These are phyloP conservation scores for Pelargonium myrrhifolium DNA, from an alignment of 441 rosid genomes.

Conservation along the genomic window DNA sequence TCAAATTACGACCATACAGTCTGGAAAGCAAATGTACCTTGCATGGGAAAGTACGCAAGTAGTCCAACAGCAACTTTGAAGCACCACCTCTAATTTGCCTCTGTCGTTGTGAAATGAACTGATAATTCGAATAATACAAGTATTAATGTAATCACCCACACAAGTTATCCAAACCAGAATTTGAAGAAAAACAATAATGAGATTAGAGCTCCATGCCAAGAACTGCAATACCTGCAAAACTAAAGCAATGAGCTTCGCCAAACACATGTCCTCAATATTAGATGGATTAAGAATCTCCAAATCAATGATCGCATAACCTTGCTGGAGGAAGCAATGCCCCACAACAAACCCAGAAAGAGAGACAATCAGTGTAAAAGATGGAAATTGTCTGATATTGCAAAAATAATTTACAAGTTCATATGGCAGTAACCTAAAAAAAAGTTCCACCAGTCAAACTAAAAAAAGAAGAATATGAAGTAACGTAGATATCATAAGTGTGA, in stretches of 20 bases:
- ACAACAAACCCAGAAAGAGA: neutral
- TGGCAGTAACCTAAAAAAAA: too few relatives aligned
- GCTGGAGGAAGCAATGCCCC: slow-evolving; percentile 32
- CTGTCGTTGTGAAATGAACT: slow-evolving; percentile 87
- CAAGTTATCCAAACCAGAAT: neutral
- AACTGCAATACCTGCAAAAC: slow-evolving; percentile 59
- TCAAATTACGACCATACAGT: neutral
- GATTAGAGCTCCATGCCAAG: slow-evolving; percentile 6
- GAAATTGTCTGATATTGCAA: slow-evolving; percentile 4
- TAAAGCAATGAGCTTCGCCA: slow-evolving; percentile 55
- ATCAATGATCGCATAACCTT: slow-evolving; percentile 73
- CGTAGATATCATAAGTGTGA: slow-evolving; percentile 3
- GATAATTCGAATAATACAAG: slow-evolving; percentile 23
- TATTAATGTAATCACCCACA: slow-evolving; percentile 22
- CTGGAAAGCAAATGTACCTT: slow-evolving; percentile 44
- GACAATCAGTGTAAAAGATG: slow-evolving; percentile 2
- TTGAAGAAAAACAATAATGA: slow-evolving; percentile 13
- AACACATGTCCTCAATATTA: slow-evolving; percentile 46
- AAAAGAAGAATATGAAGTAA: neutral
- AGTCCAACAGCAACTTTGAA: slow-evolving; percentile 59
- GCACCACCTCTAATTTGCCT: slow-evolving; percentile 75
- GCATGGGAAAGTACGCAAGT: slow-evolving; percentile 58
- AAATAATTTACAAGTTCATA: too few relatives aligned
- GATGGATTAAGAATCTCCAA: slow-evolving; percentile 54
- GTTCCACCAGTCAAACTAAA: too few relatives aligned